A percentile compares a stretch with the other conserved stretches of the same genome.
These are phyloP conservation scores for Porpolomopsis calyptriformis DNA, from an alignment of 768 basidiomycete species.

Conservation along the genomic window DNA sequence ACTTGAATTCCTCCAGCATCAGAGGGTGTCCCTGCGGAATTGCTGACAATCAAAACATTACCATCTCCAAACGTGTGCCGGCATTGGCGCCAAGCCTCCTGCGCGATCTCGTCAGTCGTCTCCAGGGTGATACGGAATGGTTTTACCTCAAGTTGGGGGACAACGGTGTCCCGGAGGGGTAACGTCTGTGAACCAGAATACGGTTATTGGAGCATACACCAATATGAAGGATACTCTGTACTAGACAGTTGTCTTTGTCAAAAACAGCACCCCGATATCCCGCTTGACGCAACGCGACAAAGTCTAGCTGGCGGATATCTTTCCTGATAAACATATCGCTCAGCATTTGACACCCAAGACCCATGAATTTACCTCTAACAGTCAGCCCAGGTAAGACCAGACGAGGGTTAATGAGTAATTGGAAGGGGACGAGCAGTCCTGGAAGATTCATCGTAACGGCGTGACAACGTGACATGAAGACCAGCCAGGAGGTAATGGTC, in stretches of 20 bases:
- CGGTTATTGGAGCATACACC: too few relatives aligned
- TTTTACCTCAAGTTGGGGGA: conserved; percentile 65
- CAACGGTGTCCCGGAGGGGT: conserved; percentile 65
- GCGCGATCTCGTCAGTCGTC: conserved; percentile 2
- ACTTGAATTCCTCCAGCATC: conserved; percentile 78
- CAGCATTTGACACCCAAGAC: conserved; percentile 5
- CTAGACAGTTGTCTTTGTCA: conserved; percentile 97
- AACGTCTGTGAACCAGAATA: conserved; percentile 44
- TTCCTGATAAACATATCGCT: conserved; percentile 27
- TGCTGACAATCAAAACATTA: conserved; percentile 85
- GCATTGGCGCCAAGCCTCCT: conserved; percentile 73
- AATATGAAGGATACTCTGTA: too few relatives aligned
- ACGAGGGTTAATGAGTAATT: conserved; percentile 57
- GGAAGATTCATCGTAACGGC: conserved; percentile 68
- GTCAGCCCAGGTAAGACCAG: conserved; percentile 53
- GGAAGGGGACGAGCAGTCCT: conserved; percentile 58
- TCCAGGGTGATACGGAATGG: not conserved
- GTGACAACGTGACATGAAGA: too few relatives aligned
- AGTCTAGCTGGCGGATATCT: conserved; percentile 84
- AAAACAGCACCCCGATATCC: conserved; percentile 89
- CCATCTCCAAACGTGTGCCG: conserved; percentile 60
- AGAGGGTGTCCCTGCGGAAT: conserved; percentile 78
- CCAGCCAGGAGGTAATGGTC: too few relatives aligned
- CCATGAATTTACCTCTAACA: conserved; percentile 44
- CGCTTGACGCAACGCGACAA: conserved; percentile 52